Percentiles rank a stretch among this genome's conserved stretches.
These are phyloP conservation scores for Aspergillus ochraceoroseus DNA, from an alignment of 2,329 filamentous ascomycete species.

Conservation along the genomic window DNA sequence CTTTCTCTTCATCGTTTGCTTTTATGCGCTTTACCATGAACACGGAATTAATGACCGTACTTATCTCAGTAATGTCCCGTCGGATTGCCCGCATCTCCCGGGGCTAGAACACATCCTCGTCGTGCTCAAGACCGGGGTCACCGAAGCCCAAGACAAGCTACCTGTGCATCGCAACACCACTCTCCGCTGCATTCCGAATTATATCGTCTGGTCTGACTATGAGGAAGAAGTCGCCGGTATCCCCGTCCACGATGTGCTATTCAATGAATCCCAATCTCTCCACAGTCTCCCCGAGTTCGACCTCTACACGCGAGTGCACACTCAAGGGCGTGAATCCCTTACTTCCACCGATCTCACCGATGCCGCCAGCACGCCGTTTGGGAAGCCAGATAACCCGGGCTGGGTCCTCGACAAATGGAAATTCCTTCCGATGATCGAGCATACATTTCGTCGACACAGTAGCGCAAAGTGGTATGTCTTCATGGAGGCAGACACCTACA, in stretches of 20 bases:
- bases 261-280: constrained; percentile 40
- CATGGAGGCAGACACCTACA: constrained; percentile 54
- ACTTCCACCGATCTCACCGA: constrained; percentile 27
- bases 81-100: constrained; percentile 30
- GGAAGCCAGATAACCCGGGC: constrained; percentile 41
- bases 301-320: constrained; percentile 47
- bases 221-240: constrained; percentile 49
- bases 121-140: constrained; percentile 56
- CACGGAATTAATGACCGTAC: too few relatives aligned
- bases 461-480: constrained; percentile 55
- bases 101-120: constrained; percentile 51
- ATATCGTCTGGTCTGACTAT: constrained; percentile 56
- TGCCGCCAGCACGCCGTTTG: constrained; percentile 32
- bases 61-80: too few relatives aligned
- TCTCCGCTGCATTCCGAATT: constrained; percentile 47
- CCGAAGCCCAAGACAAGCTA: constrained; percentile 53
- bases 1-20: background rate
- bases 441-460: constrained; percentile 29
- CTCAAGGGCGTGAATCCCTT: constrained; percentile 40
- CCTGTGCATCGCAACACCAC: constrained; percentile 53
- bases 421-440: constrained; percentile 51
- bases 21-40: constrained; percentile 4
- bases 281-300: constrained; percentile 44
- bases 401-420: constrained; percentile 56
- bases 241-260: constrained; percentile 49